Percentiles rank a stretch among this genome's conserved stretches.
These are phyloP conservation scores for Fagopyrum tataricum DNA, from an alignment of 148 eudicot species.

Conservation along the genomic window DNA sequence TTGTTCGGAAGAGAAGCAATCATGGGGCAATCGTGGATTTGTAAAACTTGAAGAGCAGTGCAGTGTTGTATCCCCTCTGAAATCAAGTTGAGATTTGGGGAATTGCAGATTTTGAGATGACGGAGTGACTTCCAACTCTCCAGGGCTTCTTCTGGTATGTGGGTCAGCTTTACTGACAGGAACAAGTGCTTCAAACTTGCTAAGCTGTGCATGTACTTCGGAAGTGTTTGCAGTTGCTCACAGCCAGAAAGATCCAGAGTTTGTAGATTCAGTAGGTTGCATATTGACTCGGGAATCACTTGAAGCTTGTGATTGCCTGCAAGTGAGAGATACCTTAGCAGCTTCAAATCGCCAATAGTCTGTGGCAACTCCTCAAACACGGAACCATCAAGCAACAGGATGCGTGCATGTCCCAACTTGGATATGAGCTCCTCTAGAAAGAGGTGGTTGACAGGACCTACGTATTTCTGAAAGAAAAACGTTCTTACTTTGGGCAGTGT, in stretches of 20 bases:
- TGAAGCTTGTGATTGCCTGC: not conserved
- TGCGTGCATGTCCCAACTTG: slow-evolving; percentile 12
- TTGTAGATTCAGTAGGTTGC: slow-evolving; percentile 21
- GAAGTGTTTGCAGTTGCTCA: not conserved
- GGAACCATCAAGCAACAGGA: slow-evolving; percentile 8
- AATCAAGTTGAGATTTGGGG: not conserved
- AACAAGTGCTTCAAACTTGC: slow-evolving; percentile 13
- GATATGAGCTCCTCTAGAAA: not conserved
- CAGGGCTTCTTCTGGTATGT: not conserved
- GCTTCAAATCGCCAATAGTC: slow-evolving; percentile 15
- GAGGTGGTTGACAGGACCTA: not conserved
- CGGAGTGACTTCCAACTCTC: not conserved
- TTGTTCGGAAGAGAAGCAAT: not conserved
- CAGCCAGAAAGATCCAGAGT: slow-evolving; percentile 2
- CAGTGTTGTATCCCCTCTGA: not conserved
- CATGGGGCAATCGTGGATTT: not conserved
- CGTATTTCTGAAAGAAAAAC: not conserved
- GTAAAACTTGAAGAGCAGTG: not conserved
- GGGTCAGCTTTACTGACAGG: not conserved
- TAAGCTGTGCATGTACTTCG: slow-evolving; percentile 14
- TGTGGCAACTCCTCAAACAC: slow-evolving; percentile 4
- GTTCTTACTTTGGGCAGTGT: not conserved
- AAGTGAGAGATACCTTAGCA: slow-evolving; percentile 25
- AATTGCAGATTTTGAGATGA: not conserved
- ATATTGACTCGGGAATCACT: slow-evolving; percentile 13